Percentiles rank a stretch among this genome's conserved stretches.
These are phyloP conservation scores for Candida suzukii DNA, from an alignment of 805 yeast species.

Conservation along the genomic window DNA sequence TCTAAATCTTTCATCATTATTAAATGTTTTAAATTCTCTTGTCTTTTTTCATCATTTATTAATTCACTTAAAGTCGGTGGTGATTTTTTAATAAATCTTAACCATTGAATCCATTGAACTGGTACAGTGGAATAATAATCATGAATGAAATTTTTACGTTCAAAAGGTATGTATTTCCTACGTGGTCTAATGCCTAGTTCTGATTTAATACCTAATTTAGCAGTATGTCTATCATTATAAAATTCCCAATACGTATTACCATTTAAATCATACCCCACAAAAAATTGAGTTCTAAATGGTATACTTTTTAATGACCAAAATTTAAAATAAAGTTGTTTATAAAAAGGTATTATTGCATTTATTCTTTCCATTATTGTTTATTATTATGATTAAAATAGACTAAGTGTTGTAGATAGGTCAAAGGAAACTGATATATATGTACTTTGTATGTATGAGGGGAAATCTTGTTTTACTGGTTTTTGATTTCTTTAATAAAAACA, in stretches of 20 bases:
- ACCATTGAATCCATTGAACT: slow-evolving; percentile 81
- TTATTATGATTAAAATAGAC: no score
- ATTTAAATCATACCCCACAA: slow-evolving; percentile 70
- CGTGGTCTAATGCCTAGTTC: slow-evolving; percentile 35
- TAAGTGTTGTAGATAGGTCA: no score
- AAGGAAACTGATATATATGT: no score
- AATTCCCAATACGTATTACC: slow-evolving; percentile 89
- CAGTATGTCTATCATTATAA: slow-evolving; percentile 40
- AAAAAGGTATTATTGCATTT: slow-evolving; percentile 38
- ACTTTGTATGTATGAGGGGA: no score
- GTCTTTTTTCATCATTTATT: slow-evolving; percentile 48
- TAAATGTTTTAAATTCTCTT: slow-evolving; percentile 41
- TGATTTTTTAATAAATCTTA: slow-evolving; percentile 50
- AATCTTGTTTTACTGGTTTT: no score
- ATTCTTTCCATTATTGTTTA: slow-evolving; percentile 50
- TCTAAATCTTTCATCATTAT: slow-evolving; percentile 40
- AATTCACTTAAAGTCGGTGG: slow-evolving; percentile 64
- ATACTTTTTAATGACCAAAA: slow-evolving; percentile 57
- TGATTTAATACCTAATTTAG: background rate
- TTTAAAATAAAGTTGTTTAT: slow-evolving; percentile 42
- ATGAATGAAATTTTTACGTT: slow-evolving; percentile 38
- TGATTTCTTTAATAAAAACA: no score
- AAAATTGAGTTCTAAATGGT: slow-evolving; percentile 65
- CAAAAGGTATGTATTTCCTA: slow-evolving; percentile 54
- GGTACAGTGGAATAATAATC: slow-evolving; percentile 55